Percentiles rank a stretch among this genome's conserved stretches.
Evolutionary conservation across 139 green algal genomes (phyloP).

Genomic region (Yamagishiella unicocca): DNA sequence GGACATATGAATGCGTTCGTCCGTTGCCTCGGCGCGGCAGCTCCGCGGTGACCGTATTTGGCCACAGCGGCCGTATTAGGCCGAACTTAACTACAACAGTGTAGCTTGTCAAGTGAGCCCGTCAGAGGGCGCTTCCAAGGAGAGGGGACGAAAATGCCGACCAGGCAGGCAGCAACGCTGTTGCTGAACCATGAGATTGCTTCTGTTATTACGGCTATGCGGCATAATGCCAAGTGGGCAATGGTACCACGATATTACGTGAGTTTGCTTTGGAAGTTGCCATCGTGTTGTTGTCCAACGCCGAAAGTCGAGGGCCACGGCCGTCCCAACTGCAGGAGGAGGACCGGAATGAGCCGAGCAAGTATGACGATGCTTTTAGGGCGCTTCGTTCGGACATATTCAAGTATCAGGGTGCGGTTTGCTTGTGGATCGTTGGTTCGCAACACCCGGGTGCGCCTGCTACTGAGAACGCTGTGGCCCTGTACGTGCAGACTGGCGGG

Average conservation of each 20-base stretch:
- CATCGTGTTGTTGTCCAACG: not conserved
- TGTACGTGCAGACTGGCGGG: slow-evolving; percentile 72
- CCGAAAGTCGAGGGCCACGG: not conserved
- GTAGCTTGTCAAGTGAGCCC: not conserved
- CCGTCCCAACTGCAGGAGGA: slow-evolving; percentile 70
- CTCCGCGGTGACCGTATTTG: not conserved
- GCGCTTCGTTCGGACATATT: slow-evolving; percentile 86
- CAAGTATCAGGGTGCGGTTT: slow-evolving; percentile 70
- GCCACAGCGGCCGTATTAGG: too few relatives aligned
- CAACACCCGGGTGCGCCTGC: slow-evolving; percentile 10
- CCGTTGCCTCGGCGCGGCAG: not conserved
- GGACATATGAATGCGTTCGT: not conserved
- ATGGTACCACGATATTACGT: slow-evolving; percentile 77
- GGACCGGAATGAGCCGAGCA: slow-evolving; percentile 87
- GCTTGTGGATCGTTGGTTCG: not conserved
- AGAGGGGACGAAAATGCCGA: slow-evolving; percentile 4
- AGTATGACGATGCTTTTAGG: slow-evolving; percentile 87
- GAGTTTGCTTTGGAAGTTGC: too few relatives aligned
- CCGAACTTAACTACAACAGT: too few relatives aligned
- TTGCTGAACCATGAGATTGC: slow-evolving; percentile 86
- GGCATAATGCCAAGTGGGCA: slow-evolving; percentile 84
- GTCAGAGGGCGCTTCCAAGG: not conserved
- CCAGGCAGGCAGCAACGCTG: slow-evolving; percentile 55
- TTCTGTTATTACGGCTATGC: slow-evolving; percentile 87
- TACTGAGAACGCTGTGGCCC: not conserved